Base-by-base conservation (phyloP, 2,329 filamentous ascomycete genomes). In the Tolypocladium ophioglossoides region DNA sequence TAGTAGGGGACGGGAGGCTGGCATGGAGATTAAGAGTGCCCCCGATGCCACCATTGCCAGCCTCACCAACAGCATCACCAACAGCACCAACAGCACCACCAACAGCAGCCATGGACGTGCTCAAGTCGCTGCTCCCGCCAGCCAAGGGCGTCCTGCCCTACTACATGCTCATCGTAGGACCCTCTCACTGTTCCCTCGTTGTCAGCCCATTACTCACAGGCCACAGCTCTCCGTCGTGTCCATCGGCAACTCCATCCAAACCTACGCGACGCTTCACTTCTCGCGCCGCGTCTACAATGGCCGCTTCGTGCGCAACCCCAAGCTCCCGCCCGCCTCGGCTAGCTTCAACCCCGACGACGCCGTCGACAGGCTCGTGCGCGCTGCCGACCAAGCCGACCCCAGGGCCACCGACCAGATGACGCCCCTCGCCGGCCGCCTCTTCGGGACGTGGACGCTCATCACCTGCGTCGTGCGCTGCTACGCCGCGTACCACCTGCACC, bases 381-480 rank as follows among this genome's bases (percentile, higher is more conserved):
- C 71, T 30, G 14, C 57, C 18, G n/a, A 30, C 20, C 56, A 78
- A 69, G 70, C 74, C 53, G 73, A 74, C 51, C 68, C 73, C 55
- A 74, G 74, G 63, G 76, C 71, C 47, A 64, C 71, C 55, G 80
- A 83, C 64, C 80, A 84, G 69, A 81, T 89, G 54, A 91, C 88
- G 7, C 83, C 86, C 6, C 82, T 96, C 34, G 85, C 84, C 12
- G 85, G 85, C 30, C 85, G 89, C 59, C 84, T 89, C 22, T 95
- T 95, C 68, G 91, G 87, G 53, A 94, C 89, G 34, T 96, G 91
- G 85, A 95, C 91, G 0, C 78, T 92, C 55, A 76, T 95, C 55
- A 85, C 87, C 7, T 81, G 84, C 55, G 74, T 95, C 51, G 79
- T 95, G 47, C 83, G 91, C 52, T 74, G 91, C 60, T 95, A 95